Evolutionary conservation across 257 asterid genomes (phyloP), one percentile per base, ranked within the genome.

Genomic region (Primulina huaijiensis): DNA sequence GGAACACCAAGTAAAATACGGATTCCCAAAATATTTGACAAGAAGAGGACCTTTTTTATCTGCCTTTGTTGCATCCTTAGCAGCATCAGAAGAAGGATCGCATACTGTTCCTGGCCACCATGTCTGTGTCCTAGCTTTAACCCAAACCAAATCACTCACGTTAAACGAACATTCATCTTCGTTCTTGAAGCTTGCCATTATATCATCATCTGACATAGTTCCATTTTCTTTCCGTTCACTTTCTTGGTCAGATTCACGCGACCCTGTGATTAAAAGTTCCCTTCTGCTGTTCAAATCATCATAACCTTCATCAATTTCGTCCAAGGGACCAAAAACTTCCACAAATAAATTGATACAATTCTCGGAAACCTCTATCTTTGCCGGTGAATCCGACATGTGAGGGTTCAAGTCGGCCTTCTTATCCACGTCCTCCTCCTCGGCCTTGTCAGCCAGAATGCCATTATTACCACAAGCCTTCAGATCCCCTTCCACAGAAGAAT

Each of bases 91-190:
- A 64, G 92, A 69, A 64, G 92, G 89, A 82, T 81, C 86, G 6
- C 74, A 79, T 64, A 92, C 71, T 69, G 84, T 76, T 60, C 95
- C 97, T 1, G 98, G 98, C 96, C 98, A 92, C 98, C 98, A 92
- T 40, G 78, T 53, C 60, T 79, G 78, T 27, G 85, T 71, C 74
- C 79, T 81, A 71, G 89, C 84, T 77, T 82, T 90, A 52, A 79
- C 82, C 98, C 97, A 92, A 23, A 90, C 96, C 56, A 90, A 68
- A 74, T 85, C 95, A 70, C 95, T 91, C 68, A 79, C 76, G 65
- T 60, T 70, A 64, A 83, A 90, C 10, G 60, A 43, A 69, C 63
- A 60, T 64, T 80, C 72, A 72, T 55, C 74, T 40, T 74, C 84
- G 66, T 38, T 64, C 70, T 29, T 56, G 25, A 50, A 52, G 57